These are phyloP conservation scores for Gracilariopsis chorda DNA, from an alignment of 23 red algal species.

Conservation along the genomic window DNA sequence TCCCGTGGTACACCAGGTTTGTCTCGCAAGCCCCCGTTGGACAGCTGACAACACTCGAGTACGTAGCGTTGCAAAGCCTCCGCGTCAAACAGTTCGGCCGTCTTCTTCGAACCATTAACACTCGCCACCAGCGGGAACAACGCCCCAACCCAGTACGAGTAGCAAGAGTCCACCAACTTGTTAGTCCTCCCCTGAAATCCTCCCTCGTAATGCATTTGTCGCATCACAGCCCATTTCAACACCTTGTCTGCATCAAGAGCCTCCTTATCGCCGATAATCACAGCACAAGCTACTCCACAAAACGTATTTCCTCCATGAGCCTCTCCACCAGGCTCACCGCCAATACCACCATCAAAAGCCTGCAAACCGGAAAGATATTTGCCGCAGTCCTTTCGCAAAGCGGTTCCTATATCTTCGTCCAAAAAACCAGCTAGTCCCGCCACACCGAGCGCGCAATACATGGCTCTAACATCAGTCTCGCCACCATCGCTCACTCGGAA, in stretches of 20 bases:
- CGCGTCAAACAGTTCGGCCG: constrained; percentile 9
- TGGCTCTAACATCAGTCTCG: constrained; percentile 82
- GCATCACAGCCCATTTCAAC: constrained; percentile 58
- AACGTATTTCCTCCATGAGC: constrained; percentile 92
- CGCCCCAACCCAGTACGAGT: constrained; percentile 92
- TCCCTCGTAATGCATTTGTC: constrained; percentile 83
- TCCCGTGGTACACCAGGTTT: constrained; percentile 79
- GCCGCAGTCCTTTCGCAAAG: constrained; percentile 16
- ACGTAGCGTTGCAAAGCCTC: constrained; percentile 65
- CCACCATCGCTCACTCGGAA: constrained; percentile 77
- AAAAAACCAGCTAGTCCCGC: constrained; percentile 52
- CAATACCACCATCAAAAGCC: constrained; percentile 90
- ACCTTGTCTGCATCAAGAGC: constrained; percentile 30
- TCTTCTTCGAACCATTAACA: background rate
- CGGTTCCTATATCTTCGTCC: background rate
- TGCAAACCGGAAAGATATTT: constrained; percentile 57
- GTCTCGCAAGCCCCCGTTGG: constrained; percentile 83
- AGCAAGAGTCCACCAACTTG: constrained; percentile 97
- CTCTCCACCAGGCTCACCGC: constrained; percentile 80
- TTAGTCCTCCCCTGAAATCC: constrained; percentile 91
- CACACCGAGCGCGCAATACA: constrained; percentile 85
- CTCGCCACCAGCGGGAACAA: constrained; percentile 25
- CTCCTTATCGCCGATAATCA: constrained; percentile 7
- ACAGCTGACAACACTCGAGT: constrained; percentile 78
- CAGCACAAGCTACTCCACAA: constrained; percentile 72